These are phyloP conservation scores for Xylaria sp. DNA, from an alignment of 495 filamentous ascomycete genomes.

Conservation along the genomic window DNA sequence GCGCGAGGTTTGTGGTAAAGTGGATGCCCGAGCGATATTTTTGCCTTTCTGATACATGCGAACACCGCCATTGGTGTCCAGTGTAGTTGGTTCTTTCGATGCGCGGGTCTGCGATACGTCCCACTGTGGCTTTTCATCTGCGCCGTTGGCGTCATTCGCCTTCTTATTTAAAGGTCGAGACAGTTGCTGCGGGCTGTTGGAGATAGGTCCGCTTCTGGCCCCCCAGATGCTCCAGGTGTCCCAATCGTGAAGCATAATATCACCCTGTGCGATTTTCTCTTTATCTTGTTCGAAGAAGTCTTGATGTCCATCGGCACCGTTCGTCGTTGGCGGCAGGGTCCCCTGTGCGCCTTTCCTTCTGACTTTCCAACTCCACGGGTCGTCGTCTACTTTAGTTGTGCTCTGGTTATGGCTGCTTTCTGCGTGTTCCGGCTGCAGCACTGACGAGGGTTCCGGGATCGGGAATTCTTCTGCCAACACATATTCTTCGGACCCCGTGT, in stretches of 20 bases:
- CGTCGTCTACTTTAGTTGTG: not conserved
- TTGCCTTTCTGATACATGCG: not conserved
- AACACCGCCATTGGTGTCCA: not conserved
- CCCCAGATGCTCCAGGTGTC: not conserved
- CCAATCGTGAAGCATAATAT: not conserved
- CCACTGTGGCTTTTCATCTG: not conserved
- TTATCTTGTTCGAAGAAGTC: not conserved
- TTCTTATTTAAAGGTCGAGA: not conserved
- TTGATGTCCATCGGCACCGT: not conserved
- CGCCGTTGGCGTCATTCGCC: not conserved
- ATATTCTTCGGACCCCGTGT: constrained; percentile 5
- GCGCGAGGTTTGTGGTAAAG: not conserved
- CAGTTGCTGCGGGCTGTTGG: not conserved
- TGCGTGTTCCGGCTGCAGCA: not conserved
- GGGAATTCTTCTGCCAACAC: not conserved
- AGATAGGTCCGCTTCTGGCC: not conserved
- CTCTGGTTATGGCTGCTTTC: not conserved
- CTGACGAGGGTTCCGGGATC: no score
- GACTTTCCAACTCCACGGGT: not conserved
- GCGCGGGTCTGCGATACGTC: not conserved
- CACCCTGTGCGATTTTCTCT: not conserved
- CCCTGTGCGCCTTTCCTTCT: not conserved
- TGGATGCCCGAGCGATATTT: not conserved
- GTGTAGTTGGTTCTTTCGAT: not conserved
- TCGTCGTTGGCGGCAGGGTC: not conserved